These are phyloP conservation scores for Saccharata proteae DNA, from an alignment of 2,329 filamentous ascomycete genomes.

Conservation along the genomic window DNA sequence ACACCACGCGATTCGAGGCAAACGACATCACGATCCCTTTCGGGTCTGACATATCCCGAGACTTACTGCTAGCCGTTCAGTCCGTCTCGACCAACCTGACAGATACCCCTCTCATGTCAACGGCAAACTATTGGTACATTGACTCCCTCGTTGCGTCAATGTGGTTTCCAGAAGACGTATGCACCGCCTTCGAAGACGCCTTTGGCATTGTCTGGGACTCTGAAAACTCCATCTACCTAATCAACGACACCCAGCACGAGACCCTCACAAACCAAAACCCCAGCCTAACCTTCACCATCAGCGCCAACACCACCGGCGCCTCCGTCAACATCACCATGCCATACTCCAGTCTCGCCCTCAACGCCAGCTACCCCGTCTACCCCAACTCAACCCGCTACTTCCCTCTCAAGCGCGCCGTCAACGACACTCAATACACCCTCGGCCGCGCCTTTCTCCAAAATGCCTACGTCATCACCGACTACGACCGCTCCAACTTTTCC, in stretches of 20 bases:
- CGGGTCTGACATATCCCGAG: constrained; percentile 16
- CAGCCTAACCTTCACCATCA: constrained; percentile 20
- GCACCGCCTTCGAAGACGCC: constrained; percentile 21
- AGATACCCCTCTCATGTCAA: constrained; percentile 21
- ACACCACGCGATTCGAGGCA: constrained; percentile 18
- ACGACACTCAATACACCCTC: constrained; percentile 25
- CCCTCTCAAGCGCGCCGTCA: constrained; percentile 24
- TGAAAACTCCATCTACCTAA: constrained; percentile 21
- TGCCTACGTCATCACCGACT: constrained; percentile 28
- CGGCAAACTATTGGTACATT: constrained; percentile 20
- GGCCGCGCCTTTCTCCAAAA: constrained; percentile 30
- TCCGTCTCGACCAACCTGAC: constrained; percentile 14
- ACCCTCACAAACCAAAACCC: constrained; percentile 20
- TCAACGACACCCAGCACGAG: constrained; percentile 25
- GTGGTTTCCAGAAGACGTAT: constrained; percentile 26
- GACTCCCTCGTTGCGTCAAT: constrained; percentile 27
- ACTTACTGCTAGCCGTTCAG: constrained; percentile 18
- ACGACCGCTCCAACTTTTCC: constrained; percentile 17
- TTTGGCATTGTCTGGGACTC: constrained; percentile 28
- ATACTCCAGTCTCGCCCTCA: constrained; percentile 27
- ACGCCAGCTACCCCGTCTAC: constrained; percentile 12
- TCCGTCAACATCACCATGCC: constrained; percentile 23
- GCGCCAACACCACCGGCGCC: constrained; percentile 14
- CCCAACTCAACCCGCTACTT: constrained; percentile 22
- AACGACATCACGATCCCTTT: constrained; percentile 18